Evolutionary conservation across 23 red algal genomes (phyloP), one percentile per base, ranked within the genome.

Genomic region (Agarophyton chilense): DNA sequence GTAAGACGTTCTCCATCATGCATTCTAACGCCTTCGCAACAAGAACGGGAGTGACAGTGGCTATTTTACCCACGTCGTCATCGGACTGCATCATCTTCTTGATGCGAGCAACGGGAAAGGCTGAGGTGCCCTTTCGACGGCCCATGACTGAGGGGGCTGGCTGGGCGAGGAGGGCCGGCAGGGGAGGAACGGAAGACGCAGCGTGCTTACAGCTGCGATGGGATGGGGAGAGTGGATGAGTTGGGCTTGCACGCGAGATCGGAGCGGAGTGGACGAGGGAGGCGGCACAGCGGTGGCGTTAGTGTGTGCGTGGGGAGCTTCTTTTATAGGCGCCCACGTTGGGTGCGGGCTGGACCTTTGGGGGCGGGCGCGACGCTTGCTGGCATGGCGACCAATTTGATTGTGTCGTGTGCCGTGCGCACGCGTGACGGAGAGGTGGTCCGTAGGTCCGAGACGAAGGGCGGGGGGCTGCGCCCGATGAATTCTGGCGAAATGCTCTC

Each of bases 81-180:
- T 98, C 95, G 29, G 91, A 73, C 53, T 94, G 86, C 95, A 98
- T 98, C 91, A 98, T 98, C 84, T 94, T 93, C 83, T 98, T 98
- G 77, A 98, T 98, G 74, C 95, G 84, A 0, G 95, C 90, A 13
- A 92, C 82, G 14, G 95, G 95, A 40, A 98, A 98, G 7, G 87
- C 90, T 65, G 89, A 84, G 8, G 86, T 89, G 38, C 74, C 82
- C 77, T 87, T 87, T 29, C 90, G 84, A 6, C 84, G 78, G 60
- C 90, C 90, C 95, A 98, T 98, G 51, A 2, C 61, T 64, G 60
- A 19, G 18, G 39, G 44, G 50, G 54, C 6, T 25, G 35, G 3
- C 10, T 25, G 58, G 22, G 81, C 43, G 1, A 55, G 33, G 79
- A 3, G 79, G 34, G 43, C 22, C 19, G 79, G 79, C 16, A 18